These are phyloP conservation scores for Fagopyrum tataricum DNA, from an alignment of 148 eudicot genomes.

Conservation along the genomic window DNA sequence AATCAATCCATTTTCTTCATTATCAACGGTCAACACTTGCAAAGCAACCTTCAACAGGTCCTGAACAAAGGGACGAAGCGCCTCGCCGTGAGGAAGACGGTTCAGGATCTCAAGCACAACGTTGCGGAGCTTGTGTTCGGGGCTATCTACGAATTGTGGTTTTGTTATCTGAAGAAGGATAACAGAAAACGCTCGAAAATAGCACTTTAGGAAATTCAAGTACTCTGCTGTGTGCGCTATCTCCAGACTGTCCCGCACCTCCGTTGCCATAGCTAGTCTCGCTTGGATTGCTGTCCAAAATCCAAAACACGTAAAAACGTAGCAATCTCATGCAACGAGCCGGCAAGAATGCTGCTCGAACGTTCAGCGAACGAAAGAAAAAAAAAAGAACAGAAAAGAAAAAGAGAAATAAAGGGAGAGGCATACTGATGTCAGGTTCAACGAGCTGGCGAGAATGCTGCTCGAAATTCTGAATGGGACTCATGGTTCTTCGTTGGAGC, in stretches of 20 bases:
- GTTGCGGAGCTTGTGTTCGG: conserved; percentile 85
- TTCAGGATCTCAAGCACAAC: conserved; percentile 79
- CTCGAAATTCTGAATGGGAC: conserved; percentile 93
- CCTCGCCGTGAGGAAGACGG: conserved; percentile 94
- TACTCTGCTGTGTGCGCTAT: conserved; percentile 93
- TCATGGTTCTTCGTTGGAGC: conserved; percentile 30
- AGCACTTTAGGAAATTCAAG: conserved; percentile 86
- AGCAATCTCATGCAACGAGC: background rate
- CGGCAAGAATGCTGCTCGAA: background rate
- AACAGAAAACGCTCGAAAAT: conserved; percentile 73
- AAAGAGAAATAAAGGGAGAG: background rate
- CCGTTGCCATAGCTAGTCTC: conserved; percentile 91
- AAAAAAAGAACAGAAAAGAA: background rate
- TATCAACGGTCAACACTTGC: conserved; percentile 89
- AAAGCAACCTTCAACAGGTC: conserved; percentile 85
- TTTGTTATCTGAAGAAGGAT: conserved; percentile 78
- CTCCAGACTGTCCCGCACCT: conserved; percentile 96
- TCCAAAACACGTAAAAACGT: background rate
- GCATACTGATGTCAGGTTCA: conserved; percentile 62
- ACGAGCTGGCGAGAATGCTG: conserved; percentile 70
- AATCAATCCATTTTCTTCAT: conserved; percentile 88
- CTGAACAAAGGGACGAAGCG: conserved; percentile 82
- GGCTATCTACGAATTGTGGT: conserved; percentile 79
- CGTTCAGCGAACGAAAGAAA: background rate
- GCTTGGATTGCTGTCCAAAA: conserved; percentile 52